A percentile compares a stretch with the other conserved stretches of the same genome.
Conservation (phyloP, 2,329 filamentous ascomycete genomes). For the Geosmithia morbida region DNA sequence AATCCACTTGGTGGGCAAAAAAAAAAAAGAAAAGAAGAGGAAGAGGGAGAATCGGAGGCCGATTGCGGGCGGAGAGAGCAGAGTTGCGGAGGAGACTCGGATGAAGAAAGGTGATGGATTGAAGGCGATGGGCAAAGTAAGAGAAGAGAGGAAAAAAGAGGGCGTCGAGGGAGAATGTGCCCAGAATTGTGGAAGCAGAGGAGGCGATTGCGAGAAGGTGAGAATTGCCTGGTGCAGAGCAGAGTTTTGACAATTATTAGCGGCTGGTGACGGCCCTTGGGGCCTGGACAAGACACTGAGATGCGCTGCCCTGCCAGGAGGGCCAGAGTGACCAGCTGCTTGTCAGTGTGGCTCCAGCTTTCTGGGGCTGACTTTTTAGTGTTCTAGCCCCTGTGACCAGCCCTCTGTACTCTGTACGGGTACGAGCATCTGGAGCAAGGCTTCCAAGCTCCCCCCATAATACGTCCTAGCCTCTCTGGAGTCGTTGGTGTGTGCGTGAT, state of each 20-base stretch:
- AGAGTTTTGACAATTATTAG: slow-evolving; percentile 20
- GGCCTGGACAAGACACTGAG: too few relatives aligned
- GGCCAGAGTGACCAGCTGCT: slow-evolving; percentile 1
- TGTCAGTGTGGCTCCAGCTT: background rate
- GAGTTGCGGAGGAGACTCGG: background rate
- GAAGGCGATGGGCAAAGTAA: slow-evolving; percentile 1
- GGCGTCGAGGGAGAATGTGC: slow-evolving; percentile 9
- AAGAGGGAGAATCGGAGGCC: background rate
- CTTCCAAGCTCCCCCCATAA: too few relatives aligned
- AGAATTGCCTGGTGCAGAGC: slow-evolving; percentile 12
- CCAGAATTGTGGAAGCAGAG: slow-evolving; percentile 6
- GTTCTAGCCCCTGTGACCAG: background rate
- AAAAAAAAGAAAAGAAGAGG: slow-evolving; percentile 1
- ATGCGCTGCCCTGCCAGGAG: too few relatives aligned
- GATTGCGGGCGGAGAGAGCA: background rate
- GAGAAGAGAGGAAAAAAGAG: slow-evolving; percentile 14
- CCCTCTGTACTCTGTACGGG: background rate
- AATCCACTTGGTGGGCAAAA: background rate
- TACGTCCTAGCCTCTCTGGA: too few relatives aligned
- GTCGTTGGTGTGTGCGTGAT: too few relatives aligned
- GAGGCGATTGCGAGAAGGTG: slow-evolving; percentile 2
- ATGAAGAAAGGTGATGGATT: background rate
- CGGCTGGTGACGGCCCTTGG: slow-evolving; percentile 10
- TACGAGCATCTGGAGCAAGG: too few relatives aligned
- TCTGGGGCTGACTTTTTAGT: background rate